Base-by-base conservation (phyloP, 345 rosid species). In the Isatis tinctoria region DNA sequence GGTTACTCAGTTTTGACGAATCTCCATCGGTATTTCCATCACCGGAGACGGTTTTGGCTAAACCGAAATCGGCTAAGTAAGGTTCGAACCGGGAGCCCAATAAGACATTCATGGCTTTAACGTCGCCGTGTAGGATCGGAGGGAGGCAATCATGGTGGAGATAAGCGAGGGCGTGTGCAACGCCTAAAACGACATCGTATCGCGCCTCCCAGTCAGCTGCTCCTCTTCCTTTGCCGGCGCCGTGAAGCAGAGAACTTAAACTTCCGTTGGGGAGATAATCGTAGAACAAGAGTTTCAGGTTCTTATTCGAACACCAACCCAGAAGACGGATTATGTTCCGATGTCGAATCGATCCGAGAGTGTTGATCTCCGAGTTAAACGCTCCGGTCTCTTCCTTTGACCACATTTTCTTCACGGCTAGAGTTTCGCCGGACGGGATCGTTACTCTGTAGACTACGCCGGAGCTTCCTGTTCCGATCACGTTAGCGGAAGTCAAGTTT, bases 331-430 rank as follows among this genome's bases (percentile, higher is more conserved):
- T 85, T 20, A 94, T 91, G 74, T 90, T 94, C 54, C 86, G 83
- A 63, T 94, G 98, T 67, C 97, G 84, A 61, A 91, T 88, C 0
- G 92, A 88, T 43, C 98, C 96, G 1, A 94, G 87, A 13, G 97
- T 85, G 65, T 74, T 85, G 69, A 94, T 90, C 66, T 94, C 97
- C 18, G 97, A 91, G 71, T 61, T 80, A 79, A 91, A 94, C 47
- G 98, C 93, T 30, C 92, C 92, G 1, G 81, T 81, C 70, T 91
- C 96, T 47, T 94, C 96, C 4, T 85, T 66, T 14, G 98, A 85
- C 98, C 97, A 91, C 97, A 91, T 90, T 66, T 91, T 94, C 71
- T 94, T 94, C 60, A 94, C 97, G 2, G 98, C 98, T 47, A 94
- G 61, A 1, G 84, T 84, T 67, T 87, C 95, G 5, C 96, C 96